Base-by-base conservation (phyloP, 169 alveolate genomes). In the Plasmodium gonderi region DNA sequence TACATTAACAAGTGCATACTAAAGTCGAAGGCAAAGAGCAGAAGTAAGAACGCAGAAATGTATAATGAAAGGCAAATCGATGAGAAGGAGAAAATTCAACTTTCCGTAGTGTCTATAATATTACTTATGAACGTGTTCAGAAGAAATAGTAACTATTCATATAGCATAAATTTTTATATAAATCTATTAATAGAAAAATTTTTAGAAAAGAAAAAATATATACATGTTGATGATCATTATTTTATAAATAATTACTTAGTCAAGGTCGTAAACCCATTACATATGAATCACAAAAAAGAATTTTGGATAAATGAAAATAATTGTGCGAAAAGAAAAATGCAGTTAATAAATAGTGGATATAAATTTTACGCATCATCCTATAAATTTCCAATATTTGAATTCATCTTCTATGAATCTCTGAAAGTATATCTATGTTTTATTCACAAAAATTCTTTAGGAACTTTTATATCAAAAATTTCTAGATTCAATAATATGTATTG, bases 171-270 rank as follows among this genome's bases (percentile, higher is more conserved):
- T 75, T 87, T 54, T 51, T 87, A 87, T 6, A 40, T 87, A 75
- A 87, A 78, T 60, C 6, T 87, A 17, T 75, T 87, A 7, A 60
- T 87, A 9, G 93, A 87, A 54, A 74, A 87, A 51, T 87, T 87
- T 87, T 75, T 87, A 33, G 93, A 87, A 36, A 87, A 87, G 36
- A 87, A 87, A 76, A 87, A 87, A 87, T 87, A 87, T 60, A 54
- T 87, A 36, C 85, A 87, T 74, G 40, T 87, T 26, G 93, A 87
- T 49, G 87, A 87, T 29, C 67, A 38, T 40, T 87, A 87, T 75
- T 67, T 87, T 23, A 65, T 87, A 44, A 76, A 87, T 75, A 75
- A 82, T 36, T 87, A 87, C 51, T 20, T 12, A 9, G 93, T 87
- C 11, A 87, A 87, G 17, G 67, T 87, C 14, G 47, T 75, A 31